phyloP scores from a whole-genome alignment of 164 flowering plant species.

The Aristolochia contorta region DNA sequence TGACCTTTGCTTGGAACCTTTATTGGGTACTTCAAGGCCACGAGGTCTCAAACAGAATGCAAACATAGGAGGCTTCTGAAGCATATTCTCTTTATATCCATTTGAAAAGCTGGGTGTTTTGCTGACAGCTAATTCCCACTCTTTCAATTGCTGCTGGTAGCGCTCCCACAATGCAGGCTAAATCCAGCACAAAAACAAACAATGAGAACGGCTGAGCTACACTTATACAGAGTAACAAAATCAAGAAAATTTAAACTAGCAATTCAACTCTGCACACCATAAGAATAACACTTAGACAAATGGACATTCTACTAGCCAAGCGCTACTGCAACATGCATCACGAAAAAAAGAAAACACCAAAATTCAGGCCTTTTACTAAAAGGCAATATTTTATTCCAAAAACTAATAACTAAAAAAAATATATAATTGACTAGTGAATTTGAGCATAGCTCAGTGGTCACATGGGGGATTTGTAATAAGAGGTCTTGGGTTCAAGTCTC shows the following conservation, averaged over 20 bases:
- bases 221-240: background rate
- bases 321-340: too few relatives aligned
- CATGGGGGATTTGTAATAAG: too few relatives aligned
- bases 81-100: conserved; percentile 38
- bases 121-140: conserved; percentile 53
- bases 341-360: too few relatives aligned
- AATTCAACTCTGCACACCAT: background rate
- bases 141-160: conserved; percentile 68
- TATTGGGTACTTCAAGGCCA: conserved; percentile 85
- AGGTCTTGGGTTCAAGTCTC: too few relatives aligned
- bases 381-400: too few relatives aligned
- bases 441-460: too few relatives aligned
- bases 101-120: conserved; percentile 24
- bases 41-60: conserved; percentile 95
- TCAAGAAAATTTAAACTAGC: background rate
- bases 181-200: conserved; percentile 16
- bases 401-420: too few relatives aligned
- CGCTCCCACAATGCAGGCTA: conserved; percentile 96
- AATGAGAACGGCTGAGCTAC: background rate
- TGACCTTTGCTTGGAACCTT: conserved; percentile 74
- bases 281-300: background rate
- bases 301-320: too few relatives aligned
- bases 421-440: too few relatives aligned
- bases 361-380: too few relatives aligned
- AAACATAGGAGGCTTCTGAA: conserved; percentile 85